Percentiles rank a stretch among this genome's conserved stretches.
phyloP scores from a whole-genome alignment of 2,329 filamentous ascomycete genomes.

The Rugonectria rugulosa region DNA sequence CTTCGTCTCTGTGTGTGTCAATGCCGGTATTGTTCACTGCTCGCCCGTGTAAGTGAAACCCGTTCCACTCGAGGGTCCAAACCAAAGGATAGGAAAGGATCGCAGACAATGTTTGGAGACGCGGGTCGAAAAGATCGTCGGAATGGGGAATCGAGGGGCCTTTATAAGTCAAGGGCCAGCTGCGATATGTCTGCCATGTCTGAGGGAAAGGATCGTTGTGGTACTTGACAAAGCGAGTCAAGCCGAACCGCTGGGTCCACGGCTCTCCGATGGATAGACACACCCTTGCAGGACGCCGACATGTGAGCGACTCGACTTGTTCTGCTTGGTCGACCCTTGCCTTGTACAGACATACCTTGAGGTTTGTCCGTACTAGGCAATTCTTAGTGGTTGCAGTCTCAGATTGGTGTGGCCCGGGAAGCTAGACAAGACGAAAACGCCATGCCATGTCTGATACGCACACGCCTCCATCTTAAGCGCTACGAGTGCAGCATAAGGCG shows the following conservation, averaged over 20 bases:
- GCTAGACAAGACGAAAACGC: background rate
- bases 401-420: background rate
- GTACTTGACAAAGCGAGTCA: constrained; percentile 23
- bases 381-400: constrained; percentile 3
- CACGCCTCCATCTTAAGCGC: background rate
- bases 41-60: constrained; percentile 11
- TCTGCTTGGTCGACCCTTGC: background rate
- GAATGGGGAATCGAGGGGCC: constrained; percentile 20
- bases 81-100: background rate
- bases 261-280: constrained; percentile 20
- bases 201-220: constrained; percentile 21
- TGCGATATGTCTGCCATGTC: constrained; percentile 10
- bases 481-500: background rate
- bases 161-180: constrained; percentile 25
- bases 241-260: constrained; percentile 28
- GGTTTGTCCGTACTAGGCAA: background rate
- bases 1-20: background rate
- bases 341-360: too few relatives aligned
- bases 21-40: background rate
- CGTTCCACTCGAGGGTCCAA: background rate
- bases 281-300: constrained; percentile 24
- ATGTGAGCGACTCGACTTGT: constrained; percentile 6
- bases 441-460: constrained; percentile 6
- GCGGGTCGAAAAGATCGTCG: constrained; percentile 1
- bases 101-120: constrained; percentile 1